Percentiles rank a stretch among this genome's conserved stretches.
phyloP scores from a whole-genome alignment of 768 basidiomycete genomes.

The Suillus spraguei region DNA sequence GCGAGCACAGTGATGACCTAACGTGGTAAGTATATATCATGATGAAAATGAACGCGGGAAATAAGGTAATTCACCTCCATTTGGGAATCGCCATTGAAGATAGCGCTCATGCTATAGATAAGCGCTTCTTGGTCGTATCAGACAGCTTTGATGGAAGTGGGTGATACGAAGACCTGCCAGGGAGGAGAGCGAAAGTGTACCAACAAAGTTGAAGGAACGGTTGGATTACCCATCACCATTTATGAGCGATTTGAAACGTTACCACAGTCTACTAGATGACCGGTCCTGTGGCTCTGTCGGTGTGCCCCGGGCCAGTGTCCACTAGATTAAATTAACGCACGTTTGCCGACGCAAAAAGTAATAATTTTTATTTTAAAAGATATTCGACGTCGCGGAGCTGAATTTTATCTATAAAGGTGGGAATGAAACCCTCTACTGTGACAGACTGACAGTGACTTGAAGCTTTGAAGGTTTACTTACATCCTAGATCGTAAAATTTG shows the following conservation, averaged over 20 bases:
- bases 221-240: neutral
- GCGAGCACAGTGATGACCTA: constrained; percentile 36
- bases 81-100: constrained; percentile 32
- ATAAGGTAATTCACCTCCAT: constrained; percentile 23
- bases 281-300: neutral
- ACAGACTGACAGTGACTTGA: neutral
- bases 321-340: neutral
- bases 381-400: neutral
- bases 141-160: neutral
- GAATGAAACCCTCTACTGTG: neutral
- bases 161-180: neutral
- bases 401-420: neutral
- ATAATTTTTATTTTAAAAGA: neutral
- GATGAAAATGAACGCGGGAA: neutral
- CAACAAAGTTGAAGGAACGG: neutral
- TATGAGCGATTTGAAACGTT: neutral
- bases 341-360: neutral
- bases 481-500: neutral
- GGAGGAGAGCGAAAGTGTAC: neutral
- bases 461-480: neutral
- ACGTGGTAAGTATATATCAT: constrained; percentile 1
- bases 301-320: neutral
- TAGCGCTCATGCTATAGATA: constrained; percentile 4
- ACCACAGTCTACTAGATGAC: neutral
- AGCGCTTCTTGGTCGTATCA: neutral